Evolutionary conservation across 192 early-diverging fungal genomes (phyloP).

Genomic region (Gigaspora rosea): DNA sequence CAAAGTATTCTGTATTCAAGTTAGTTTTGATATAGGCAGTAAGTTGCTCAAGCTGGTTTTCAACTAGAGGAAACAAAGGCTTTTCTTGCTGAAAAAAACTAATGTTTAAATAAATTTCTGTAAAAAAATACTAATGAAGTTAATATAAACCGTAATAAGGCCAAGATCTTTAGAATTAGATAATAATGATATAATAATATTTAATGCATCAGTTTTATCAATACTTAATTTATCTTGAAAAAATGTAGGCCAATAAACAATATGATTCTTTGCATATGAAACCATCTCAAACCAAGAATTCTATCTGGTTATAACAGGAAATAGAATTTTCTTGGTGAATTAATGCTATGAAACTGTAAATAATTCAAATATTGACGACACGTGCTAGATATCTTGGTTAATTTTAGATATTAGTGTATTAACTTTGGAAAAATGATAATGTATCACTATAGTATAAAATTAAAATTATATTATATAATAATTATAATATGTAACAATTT

Average conservation of each 20-base stretch:
- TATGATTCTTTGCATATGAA: background rate
- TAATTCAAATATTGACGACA: background rate
- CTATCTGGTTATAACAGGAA: background rate
- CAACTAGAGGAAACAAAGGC: background rate
- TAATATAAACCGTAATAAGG: too few relatives aligned
- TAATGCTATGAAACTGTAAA: background rate
- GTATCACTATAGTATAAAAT: too few relatives aligned
- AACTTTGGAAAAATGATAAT: background rate
- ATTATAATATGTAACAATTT: too few relatives aligned
- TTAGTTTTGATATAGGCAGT: constrained; percentile 3
- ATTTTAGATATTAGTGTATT: background rate
- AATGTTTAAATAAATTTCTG: background rate
- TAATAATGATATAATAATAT: background rate
- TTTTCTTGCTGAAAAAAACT: constrained; percentile 11
- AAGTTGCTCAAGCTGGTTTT: background rate
- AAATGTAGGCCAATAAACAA: constrained; percentile 1
- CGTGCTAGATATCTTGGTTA: background rate
- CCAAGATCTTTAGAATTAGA: background rate
- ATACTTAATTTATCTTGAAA: background rate
- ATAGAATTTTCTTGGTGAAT: background rate
- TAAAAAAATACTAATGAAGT: too few relatives aligned
- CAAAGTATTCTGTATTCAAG: background rate
- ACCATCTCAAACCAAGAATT: too few relatives aligned
- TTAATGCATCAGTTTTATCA: background rate
- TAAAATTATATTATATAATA: too few relatives aligned